Conservation (phyloP, 352 stramenopile genomes). For the Globisporangium camurandrum region DNA sequence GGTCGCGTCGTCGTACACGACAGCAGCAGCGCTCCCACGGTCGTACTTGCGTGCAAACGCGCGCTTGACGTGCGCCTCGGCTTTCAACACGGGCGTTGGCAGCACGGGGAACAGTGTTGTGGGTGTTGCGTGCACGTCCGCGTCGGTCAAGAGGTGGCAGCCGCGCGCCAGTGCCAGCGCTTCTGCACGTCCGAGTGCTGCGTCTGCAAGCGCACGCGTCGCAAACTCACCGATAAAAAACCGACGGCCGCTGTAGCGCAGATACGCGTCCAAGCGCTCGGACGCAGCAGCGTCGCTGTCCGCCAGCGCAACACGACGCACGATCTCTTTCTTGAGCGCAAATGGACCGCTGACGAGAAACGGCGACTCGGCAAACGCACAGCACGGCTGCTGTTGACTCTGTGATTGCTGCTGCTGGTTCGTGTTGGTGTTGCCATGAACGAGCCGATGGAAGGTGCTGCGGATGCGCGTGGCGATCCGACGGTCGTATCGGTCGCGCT, state of each 20-base stretch:
- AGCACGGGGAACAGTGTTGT: constrained; percentile 29
- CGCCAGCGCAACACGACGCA: constrained; percentile 25
- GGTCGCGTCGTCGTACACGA: constrained; percentile 23
- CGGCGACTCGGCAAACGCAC: constrained; percentile 22
- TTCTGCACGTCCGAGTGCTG: constrained; percentile 29
- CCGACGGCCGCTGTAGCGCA: constrained; percentile 36
- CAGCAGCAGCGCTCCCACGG: no score
- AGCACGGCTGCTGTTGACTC: constrained; percentile 30
- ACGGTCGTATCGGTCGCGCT: constrained; percentile 21
- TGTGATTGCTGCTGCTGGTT: no score
- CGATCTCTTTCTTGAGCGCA: constrained; percentile 33
- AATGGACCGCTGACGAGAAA: constrained; percentile 36
- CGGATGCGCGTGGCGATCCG: constrained; percentile 24
- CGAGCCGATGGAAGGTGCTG: constrained; percentile 29
- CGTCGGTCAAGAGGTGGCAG: constrained; percentile 22
- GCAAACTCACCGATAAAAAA: constrained; percentile 47
- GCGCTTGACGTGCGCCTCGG: constrained; percentile 30
- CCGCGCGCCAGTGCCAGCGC: constrained; percentile 20
- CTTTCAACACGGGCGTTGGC: constrained; percentile 29
- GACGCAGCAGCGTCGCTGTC: constrained; percentile 36
- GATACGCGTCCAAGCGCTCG: constrained; percentile 39
- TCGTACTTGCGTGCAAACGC: constrained; percentile 46
- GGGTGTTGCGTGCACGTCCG: constrained; percentile 15
- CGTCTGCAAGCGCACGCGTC: constrained; percentile 37
- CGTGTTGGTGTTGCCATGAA: constrained; percentile 14